These are phyloP conservation scores for Phytopythium helicoides DNA, from an alignment of 352 stramenopile genomes.

Conservation along the genomic window DNA sequence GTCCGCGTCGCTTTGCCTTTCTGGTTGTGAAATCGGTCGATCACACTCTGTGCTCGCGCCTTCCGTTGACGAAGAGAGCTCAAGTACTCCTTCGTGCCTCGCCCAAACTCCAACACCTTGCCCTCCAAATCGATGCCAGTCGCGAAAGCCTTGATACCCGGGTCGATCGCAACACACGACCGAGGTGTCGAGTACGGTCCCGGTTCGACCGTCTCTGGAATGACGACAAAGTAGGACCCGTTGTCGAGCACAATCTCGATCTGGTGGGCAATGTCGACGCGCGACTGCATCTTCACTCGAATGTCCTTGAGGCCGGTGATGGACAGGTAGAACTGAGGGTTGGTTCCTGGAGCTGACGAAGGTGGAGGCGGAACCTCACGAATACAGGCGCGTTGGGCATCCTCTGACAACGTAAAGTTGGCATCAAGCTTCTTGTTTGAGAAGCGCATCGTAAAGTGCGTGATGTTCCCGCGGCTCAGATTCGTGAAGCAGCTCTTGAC, in stretches of 20 bases:
- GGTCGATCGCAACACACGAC: background rate
- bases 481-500: conserved; percentile 11
- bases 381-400: background rate
- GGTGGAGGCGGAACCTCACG: background rate
- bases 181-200: background rate
- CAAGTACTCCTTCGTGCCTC: background rate
- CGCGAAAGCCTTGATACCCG: background rate
- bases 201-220: background rate
- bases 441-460: background rate
- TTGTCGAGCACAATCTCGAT: background rate
- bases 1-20: background rate
- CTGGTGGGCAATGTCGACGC: background rate
- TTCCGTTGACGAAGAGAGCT: background rate
- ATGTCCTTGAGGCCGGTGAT: background rate
- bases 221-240: background rate
- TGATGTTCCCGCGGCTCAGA: background rate
- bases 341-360: too few relatives aligned
- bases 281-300: background rate
- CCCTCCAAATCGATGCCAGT: background rate
- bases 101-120: background rate
- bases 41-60: background rate
- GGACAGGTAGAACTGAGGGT: background rate
- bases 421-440: background rate
- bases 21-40: background rate
- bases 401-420: background rate